Evolutionary conservation across 2,329 filamentous ascomycete species (phyloP), one percentile per base, ranked within the genome.

Genomic region (Graphiopsis chlorocephala): DNA sequence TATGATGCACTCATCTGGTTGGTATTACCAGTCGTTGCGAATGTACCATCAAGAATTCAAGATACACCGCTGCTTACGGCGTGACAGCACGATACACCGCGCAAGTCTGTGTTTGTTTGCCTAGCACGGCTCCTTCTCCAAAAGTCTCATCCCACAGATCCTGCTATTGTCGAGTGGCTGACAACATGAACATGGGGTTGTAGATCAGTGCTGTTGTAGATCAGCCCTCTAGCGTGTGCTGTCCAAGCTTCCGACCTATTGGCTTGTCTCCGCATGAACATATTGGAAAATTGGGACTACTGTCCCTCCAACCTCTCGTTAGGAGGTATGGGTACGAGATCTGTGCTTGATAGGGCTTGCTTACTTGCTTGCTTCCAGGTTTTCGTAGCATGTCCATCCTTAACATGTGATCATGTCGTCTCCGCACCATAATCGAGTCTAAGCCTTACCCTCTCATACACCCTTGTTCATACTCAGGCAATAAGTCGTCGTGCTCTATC

Each of bases 221-320:
- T 45, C 38, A 45, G 38, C n/a, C 8, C n/a, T 45, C n/a, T 45
- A 45, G 38, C 25, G 25, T 29, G 20, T 12, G 28, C 28, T 20
- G 60, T 45, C 60, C 29, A 45, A 62, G 60, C 48, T 53, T 29
- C 33, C 31, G 33, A 26, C 26, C 60, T 62, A 62, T 55, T 62
- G 60, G 60, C 35, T 55, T 45, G 33, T 29, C 35, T 28, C 29
- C 28, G 38, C n/a, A 45, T 45, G 38, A 45, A 45, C 38, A 20
- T n/a, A 20, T 20, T 45, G 38, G 38, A 45, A 20, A 17, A 20
- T 20, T 45, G 38, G 38, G 23, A 23, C 38, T 45, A 23, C 8
- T 10, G n/a, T 45, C n/a, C n/a, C 38, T 45, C 38, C 23, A 20
- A 20, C 38, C n/a, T 11, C 38, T 20, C 38, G n/a, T n/a, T 20